Percentiles rank a stretch among this genome's conserved stretches.
phyloP scores from a whole-genome alignment of 305 asterid genomes.

The Nicotiana rustica region DNA sequence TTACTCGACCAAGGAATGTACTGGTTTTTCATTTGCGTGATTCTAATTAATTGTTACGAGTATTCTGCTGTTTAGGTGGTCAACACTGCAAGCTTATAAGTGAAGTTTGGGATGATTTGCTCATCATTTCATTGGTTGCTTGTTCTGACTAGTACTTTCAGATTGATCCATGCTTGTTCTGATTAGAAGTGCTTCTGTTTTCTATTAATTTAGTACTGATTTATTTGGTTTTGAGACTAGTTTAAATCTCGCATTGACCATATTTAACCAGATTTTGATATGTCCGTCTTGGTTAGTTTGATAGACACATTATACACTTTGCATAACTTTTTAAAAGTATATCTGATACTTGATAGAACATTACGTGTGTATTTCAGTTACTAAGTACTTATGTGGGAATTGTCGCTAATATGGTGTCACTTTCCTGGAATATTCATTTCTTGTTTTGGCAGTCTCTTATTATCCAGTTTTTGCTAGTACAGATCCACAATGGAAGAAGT shows the following conservation, averaged over 20 bases:
- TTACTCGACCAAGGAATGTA: background rate
- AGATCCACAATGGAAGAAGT: conserved; percentile 58
- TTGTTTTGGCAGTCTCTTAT: conserved; percentile 2
- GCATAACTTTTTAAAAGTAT: background rate
- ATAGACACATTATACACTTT: background rate
- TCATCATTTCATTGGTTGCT: background rate
- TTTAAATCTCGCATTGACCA: background rate
- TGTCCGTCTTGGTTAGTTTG: background rate
- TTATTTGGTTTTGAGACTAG: background rate
- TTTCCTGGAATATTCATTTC: background rate
- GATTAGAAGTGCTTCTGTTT: conserved; percentile 8
- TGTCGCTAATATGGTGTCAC: background rate
- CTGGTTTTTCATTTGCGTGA: background rate
- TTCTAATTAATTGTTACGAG: background rate
- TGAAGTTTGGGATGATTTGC: background rate
- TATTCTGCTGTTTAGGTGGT: conserved; percentile 6
- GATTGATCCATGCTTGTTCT: background rate
- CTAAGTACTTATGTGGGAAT: conserved; percentile 16
- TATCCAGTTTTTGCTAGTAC: background rate
- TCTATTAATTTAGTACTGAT: background rate
- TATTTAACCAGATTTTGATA: background rate
- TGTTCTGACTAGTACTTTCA: background rate
- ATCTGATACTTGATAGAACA: background rate
- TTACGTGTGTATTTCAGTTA: background rate
- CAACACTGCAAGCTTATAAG: background rate